A percentile compares a stretch with the other conserved stretches of the same genome.
phyloP scores from a whole-genome alignment of 768 basidiomycete species.

The Pleurotus eryngii region DNA sequence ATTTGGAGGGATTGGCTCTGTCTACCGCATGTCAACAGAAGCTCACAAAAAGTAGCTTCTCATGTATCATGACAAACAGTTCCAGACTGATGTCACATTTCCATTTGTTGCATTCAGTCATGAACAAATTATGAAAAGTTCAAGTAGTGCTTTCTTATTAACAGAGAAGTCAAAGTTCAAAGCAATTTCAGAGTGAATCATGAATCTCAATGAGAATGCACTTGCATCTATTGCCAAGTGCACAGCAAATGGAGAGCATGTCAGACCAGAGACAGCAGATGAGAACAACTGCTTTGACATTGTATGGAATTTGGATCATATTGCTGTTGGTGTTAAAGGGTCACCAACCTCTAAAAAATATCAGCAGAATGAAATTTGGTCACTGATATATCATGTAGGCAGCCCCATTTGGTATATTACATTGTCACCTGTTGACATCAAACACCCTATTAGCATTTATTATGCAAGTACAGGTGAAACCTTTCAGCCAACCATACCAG shows the following conservation, averaged over 20 bases:
- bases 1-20: constrained; percentile 21
- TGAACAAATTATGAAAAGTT: constrained; percentile 21
- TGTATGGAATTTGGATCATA: constrained; percentile 29
- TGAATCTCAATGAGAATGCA: constrained; percentile 17
- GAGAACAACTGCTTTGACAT: constrained; percentile 34
- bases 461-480: neutral
- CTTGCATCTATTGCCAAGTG: constrained; percentile 15
- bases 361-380: neutral
- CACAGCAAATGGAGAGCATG: constrained; percentile 20
- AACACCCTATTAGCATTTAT: neutral
- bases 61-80: constrained; percentile 18
- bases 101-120: constrained; percentile 9
- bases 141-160: constrained; percentile 23
- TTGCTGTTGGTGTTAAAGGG: constrained; percentile 27
- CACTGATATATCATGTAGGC: neutral
- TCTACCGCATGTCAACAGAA: constrained; percentile 10
- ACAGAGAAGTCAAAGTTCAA: constrained; percentile 24
- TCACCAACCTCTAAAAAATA: constrained; percentile 12
- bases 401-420: too few relatives aligned
- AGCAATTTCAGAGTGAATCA: constrained; percentile 18
- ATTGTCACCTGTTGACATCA: too few relatives aligned
- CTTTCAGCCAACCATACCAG: neutral
- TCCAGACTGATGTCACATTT: too few relatives aligned
- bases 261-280: constrained; percentile 22
- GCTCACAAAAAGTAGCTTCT: constrained; percentile 24